Evolutionary conservation across 345 rosid species (phyloP).

Genomic region (Fremontodendron californicum): DNA sequence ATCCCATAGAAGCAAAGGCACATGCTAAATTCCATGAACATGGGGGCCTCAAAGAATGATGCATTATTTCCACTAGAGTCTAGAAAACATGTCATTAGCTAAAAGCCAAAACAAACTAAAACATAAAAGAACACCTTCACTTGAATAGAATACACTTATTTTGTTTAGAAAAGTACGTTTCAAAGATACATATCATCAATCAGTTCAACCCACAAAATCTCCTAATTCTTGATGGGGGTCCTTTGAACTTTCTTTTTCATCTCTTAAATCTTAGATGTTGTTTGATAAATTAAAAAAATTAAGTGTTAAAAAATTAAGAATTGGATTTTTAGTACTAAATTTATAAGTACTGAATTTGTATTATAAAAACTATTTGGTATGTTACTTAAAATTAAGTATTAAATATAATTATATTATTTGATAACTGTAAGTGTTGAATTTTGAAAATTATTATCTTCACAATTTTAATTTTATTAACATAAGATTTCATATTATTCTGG

Average conservation of each 20-base stretch:
- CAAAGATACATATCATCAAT: not conserved
- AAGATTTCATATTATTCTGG: no score
- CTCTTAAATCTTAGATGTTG: no score
- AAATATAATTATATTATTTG: no score
- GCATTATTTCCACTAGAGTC: not conserved
- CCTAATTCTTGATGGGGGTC: not conserved
- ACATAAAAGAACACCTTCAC: not conserved
- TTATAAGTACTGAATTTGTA: no score
- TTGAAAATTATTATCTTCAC: no score
- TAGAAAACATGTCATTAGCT: not conserved
- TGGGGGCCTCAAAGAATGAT: not conserved
- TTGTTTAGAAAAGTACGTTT: not conserved
- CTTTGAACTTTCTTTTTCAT: not conserved
- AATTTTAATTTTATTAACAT: no score
- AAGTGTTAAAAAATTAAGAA: no score
- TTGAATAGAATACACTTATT: not conserved
- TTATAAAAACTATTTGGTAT: no score
- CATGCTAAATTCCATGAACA: not conserved
- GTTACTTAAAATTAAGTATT: no score
- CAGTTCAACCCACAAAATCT: not conserved
- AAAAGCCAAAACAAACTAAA: not conserved
- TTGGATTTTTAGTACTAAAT: no score
- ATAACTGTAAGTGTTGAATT: no score
- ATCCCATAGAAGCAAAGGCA: conserved; percentile 1
- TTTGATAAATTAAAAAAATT: no score